phyloP scores from a whole-genome alignment of 2,329 filamentous ascomycete species.

The Claviceps monticola region DNA sequence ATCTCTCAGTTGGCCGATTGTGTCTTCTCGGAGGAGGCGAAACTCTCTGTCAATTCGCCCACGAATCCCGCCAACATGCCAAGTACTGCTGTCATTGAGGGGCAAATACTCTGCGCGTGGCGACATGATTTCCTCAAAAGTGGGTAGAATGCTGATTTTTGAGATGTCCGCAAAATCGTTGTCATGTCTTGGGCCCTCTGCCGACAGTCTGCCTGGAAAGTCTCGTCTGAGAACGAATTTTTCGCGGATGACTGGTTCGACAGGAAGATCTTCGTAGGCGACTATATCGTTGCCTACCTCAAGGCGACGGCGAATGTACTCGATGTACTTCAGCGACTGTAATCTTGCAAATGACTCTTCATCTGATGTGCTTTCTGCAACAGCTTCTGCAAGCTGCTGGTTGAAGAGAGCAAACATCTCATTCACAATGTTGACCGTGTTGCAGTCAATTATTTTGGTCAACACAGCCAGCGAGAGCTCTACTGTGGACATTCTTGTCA shows the following conservation, averaged over 20 bases:
- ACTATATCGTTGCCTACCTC: slow-evolving; percentile 14
- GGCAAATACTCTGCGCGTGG: slow-evolving; percentile 30
- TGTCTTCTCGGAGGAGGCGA: slow-evolving; percentile 41
- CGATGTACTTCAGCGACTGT: slow-evolving; percentile 17
- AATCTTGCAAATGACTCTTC: slow-evolving; percentile 14
- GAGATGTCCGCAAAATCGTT: slow-evolving; percentile 34
- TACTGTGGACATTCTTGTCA: slow-evolving; percentile 10
- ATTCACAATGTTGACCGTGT: slow-evolving; percentile 20
- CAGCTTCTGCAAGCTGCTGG: slow-evolving; percentile 12
- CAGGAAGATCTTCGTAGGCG: slow-evolving; percentile 7
- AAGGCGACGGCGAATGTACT: slow-evolving; percentile 18
- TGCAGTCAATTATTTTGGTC: slow-evolving; percentile 22
- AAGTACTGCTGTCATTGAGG: slow-evolving; percentile 20
- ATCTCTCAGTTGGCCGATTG: slow-evolving; percentile 37
- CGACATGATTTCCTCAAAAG: slow-evolving; percentile 30
- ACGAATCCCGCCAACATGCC: slow-evolving; percentile 24
- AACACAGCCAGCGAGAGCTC: slow-evolving; percentile 19
- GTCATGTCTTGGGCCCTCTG: slow-evolving; percentile 27
- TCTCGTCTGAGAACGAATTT: slow-evolving; percentile 18
- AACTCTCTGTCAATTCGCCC: slow-evolving; percentile 42
- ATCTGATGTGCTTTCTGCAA: slow-evolving; percentile 5
- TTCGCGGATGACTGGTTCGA: slow-evolving; percentile 8
- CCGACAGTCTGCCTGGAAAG: slow-evolving; percentile 20
- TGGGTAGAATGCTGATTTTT: slow-evolving; percentile 35
- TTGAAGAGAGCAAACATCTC: slow-evolving; percentile 6